These are phyloP conservation scores for Aspergillus quadrilineatus DNA, from an alignment of 2,329 filamentous ascomycete species.

Conservation along the genomic window DNA sequence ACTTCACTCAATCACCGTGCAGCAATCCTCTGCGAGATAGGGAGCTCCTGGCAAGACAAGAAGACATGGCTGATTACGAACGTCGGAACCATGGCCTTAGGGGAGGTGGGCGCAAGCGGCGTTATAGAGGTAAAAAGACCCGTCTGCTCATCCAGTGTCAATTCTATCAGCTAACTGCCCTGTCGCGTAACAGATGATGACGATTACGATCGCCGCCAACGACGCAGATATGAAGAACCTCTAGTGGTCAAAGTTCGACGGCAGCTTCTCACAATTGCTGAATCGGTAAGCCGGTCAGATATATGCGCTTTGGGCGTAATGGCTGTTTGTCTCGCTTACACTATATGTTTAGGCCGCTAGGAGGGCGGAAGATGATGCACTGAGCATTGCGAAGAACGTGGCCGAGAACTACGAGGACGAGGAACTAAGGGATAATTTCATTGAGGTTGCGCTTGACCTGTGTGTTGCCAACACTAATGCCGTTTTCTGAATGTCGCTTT, in stretches of 20 bases:
- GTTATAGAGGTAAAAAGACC: constrained; percentile 66
- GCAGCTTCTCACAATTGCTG: constrained; percentile 76
- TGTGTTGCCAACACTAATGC: constrained; percentile 34
- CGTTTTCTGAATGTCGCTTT: not conserved
- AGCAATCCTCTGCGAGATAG: not conserved
- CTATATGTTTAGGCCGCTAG: constrained; percentile 58
- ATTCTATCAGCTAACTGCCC: constrained; percentile 3
- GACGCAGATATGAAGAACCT: constrained; percentile 72
- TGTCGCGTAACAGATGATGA: constrained; percentile 63
- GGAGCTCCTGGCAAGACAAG: not conserved
- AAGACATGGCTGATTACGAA: constrained; percentile 55
- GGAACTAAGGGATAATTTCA: constrained; percentile 70
- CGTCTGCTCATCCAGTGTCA: not conserved
- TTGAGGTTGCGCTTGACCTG: constrained; percentile 73
- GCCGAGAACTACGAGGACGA: constrained; percentile 84
- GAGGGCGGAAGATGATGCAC: constrained; percentile 75
- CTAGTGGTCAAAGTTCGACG: constrained; percentile 70
- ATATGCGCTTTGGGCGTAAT: not conserved
- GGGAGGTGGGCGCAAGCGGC: constrained; percentile 64
- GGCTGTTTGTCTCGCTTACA: constrained; percentile 1
- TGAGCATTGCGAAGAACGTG: constrained; percentile 71
- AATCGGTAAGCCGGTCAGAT: constrained; percentile 54
- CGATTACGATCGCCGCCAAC: constrained; percentile 69
- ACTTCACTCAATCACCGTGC: not conserved
- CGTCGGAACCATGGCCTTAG: constrained; percentile 56